Evolutionary conservation across 495 filamentous ascomycete genomes (phyloP).

Genomic region (Aspergillus bridgeri): DNA sequence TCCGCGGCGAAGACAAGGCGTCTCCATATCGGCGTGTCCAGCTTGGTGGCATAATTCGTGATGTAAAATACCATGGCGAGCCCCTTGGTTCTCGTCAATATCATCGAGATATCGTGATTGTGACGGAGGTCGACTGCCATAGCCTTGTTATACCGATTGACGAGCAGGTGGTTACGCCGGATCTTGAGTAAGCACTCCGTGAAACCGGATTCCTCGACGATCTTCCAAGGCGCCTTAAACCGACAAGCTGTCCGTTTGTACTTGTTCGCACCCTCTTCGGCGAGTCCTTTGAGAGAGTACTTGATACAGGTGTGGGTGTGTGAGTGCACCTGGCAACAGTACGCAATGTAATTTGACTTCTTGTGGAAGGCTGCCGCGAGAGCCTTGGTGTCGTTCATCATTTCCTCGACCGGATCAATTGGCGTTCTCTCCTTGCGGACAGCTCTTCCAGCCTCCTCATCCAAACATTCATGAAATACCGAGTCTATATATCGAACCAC

Average conservation of each 20-base stretch:
- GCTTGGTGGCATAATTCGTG: background rate
- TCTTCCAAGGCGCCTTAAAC: background rate
- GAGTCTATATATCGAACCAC: background rate
- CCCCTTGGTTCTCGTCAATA: background rate
- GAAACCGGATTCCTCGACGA: background rate
- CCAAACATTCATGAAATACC: background rate
- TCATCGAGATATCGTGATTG: background rate
- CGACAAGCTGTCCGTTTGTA: background rate
- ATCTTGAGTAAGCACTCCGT: too few relatives aligned
- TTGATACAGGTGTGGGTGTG: background rate
- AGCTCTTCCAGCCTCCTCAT: background rate
- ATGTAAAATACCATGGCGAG: background rate
- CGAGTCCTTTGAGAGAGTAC: background rate
- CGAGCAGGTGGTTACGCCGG: background rate
- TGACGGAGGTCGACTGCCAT: background rate
- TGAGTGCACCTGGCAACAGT: background rate
- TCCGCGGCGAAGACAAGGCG: too few relatives aligned
- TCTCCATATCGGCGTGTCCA: too few relatives aligned
- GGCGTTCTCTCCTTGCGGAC: too few relatives aligned
- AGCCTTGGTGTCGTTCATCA: background rate
- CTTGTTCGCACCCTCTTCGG: too few relatives aligned
- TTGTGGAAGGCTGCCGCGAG: too few relatives aligned
- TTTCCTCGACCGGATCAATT: background rate
- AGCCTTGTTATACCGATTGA: background rate
- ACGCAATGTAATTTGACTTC: background rate